These are phyloP conservation scores for Crotalaria pallida DNA, from an alignment of 306 rosid genomes.

Conservation along the genomic window DNA sequence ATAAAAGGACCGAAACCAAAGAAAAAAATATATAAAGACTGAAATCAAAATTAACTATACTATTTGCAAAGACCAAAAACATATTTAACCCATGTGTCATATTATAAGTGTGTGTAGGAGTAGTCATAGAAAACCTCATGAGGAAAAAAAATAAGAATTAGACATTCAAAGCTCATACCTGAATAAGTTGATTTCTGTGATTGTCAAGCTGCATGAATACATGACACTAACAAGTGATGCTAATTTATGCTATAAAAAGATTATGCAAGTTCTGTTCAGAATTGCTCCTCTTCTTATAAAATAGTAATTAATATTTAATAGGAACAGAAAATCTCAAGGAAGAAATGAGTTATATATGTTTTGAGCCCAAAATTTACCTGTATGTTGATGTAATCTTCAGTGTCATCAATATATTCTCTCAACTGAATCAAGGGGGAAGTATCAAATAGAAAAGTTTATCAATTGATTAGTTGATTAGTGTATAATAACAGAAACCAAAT, in stretches of 20 bases:
- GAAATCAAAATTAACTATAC: too few species aligned
- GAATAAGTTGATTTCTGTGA: conserved; percentile 82
- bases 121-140: neutral
- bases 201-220: conserved; percentile 65
- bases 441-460: neutral
- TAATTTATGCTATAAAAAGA: conserved; percentile 7
- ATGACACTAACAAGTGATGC: neutral
- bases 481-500: neutral
- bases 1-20: too few species aligned
- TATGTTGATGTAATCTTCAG: conserved; percentile 85
- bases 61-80: too few species aligned
- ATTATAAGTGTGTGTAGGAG: neutral
- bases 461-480: neutral
- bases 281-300: too few species aligned
- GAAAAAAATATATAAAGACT: too few species aligned
- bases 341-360: neutral
- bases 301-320: neutral
- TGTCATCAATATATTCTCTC: conserved; percentile 79
- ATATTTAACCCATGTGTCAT: too few species aligned
- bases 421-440: conserved; percentile 32
- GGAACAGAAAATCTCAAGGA: neutral
- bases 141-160: neutral
- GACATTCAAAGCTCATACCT: conserved; percentile 37
- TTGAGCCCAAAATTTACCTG: conserved; percentile 43
- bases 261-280: neutral